phyloP scores from a whole-genome alignment of 768 basidiomycete species.

The Mycena vitilis region DNA sequence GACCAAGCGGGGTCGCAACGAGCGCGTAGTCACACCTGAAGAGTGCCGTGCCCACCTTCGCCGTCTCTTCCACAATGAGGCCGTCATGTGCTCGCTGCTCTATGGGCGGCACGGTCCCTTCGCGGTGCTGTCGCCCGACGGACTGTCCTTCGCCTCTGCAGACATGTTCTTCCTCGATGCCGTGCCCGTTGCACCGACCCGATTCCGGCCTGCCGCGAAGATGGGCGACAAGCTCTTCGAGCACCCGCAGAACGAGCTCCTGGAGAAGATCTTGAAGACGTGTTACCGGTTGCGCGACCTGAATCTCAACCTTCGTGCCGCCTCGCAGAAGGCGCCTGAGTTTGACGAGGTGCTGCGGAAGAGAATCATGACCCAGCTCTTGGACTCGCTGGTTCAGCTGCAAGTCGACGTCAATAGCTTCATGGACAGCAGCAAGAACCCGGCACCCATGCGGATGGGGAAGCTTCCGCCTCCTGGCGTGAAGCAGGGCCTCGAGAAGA shows the following conservation, averaged over 20 bases:
- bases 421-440: constrained; percentile 97
- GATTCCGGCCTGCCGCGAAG: constrained; percentile 93
- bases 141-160: constrained; percentile 77
- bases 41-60: constrained; percentile 96
- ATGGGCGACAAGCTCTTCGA: constrained; percentile 95
- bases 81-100: constrained; percentile 83
- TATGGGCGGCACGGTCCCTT: constrained; percentile 95
- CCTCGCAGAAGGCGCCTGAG: constrained; percentile 67
- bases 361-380: constrained; percentile 71
- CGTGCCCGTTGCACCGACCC: constrained; percentile 90
- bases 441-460: constrained; percentile 84
- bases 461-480: constrained; percentile 93
- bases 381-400: constrained; percentile 88
- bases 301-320: constrained; percentile 71
- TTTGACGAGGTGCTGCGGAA: constrained; percentile 63
- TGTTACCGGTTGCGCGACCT: constrained; percentile 84
- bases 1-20: constrained; percentile 82
- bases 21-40: constrained; percentile 90
- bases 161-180: constrained; percentile 99
- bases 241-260: constrained; percentile 93
- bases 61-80: constrained; percentile 86
- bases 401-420: constrained; percentile 97
- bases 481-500: constrained; percentile 98
- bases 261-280: constrained; percentile 83
- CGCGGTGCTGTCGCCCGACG: constrained; percentile 67